These are phyloP conservation scores for Beta corolliflora DNA, from an alignment of 179 eudicot species.

Conservation along the genomic window DNA sequence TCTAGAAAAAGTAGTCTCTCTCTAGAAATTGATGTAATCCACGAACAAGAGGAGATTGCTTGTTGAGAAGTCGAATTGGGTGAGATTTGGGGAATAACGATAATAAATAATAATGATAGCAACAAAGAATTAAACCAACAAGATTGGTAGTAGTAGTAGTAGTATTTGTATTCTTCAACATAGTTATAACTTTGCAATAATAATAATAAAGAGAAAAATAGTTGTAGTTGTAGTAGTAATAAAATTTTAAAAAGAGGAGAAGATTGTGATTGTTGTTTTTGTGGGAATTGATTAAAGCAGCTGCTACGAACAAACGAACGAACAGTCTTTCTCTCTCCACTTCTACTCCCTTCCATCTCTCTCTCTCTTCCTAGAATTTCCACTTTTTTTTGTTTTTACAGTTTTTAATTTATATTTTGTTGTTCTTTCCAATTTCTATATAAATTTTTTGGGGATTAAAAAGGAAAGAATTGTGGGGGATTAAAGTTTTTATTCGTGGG, in stretches of 20 bases:
- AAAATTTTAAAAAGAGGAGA: conserved; percentile 21
- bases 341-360: conserved; percentile 35
- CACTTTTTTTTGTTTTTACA: conserved; percentile 8
- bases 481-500: conserved; percentile 1
- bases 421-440: not conserved
- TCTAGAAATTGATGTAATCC: conserved; percentile 14
- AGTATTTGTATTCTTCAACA: not conserved
- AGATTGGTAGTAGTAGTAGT: not conserved
- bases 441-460: not conserved
- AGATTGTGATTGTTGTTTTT: conserved; percentile 16
- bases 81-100: conserved; percentile 51
- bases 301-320: conserved; percentile 43
- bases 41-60: conserved; percentile 20
- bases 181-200: not conserved
- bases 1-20: conserved; percentile 26
- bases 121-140: conserved; percentile 21
- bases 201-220: not conserved
- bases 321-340: conserved; percentile 51
- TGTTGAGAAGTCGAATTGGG: conserved; percentile 48
- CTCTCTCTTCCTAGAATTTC: not conserved
- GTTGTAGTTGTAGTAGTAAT: conserved; percentile 20
- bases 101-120: conserved; percentile 26
- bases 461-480: not conserved
- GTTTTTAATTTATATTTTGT: not conserved
- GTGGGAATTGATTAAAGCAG: conserved; percentile 24